phyloP scores from a whole-genome alignment of 1,284 basidiomycete genomes.

The Phlebopus sp. region DNA sequence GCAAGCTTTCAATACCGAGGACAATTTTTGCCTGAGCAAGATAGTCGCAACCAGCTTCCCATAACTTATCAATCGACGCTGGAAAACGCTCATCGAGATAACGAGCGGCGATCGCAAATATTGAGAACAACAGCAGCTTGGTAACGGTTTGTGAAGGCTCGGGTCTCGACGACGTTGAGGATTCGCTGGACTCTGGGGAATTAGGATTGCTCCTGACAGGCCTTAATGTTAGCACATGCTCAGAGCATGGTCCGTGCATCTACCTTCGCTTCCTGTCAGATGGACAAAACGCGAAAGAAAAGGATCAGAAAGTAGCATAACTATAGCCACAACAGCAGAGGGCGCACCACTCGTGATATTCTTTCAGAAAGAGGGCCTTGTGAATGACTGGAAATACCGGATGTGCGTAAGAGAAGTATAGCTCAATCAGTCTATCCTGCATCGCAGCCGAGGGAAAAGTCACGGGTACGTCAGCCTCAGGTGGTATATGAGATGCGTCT shows the following conservation, averaged over 20 bases:
- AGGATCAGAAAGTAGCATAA: constrained; percentile 3
- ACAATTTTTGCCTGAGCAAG: constrained; percentile 65
- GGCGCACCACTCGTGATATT: constrained; percentile 58
- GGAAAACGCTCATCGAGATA: constrained; percentile 54
- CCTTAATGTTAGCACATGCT: constrained; percentile 11
- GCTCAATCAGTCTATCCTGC: constrained; percentile 65
- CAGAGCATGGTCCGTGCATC: constrained; percentile 3
- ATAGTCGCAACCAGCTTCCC: constrained; percentile 71
- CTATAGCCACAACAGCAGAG: not conserved
- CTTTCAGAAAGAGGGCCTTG: constrained; percentile 65
- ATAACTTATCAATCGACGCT: constrained; percentile 55
- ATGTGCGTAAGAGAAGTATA: constrained; percentile 82
- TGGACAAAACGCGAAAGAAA: not conserved
- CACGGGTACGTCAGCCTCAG: constrained; percentile 46
- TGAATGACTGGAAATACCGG: constrained; percentile 76
- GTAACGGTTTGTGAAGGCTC: constrained; percentile 63
- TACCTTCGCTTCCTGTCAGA: constrained; percentile 36
- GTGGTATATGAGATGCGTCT: constrained; percentile 32
- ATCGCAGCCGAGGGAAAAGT: constrained; percentile 53
- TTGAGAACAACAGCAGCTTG: constrained; percentile 68
- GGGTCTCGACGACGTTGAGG: constrained; percentile 33
- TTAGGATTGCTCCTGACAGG: constrained; percentile 12
- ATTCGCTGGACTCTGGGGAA: constrained; percentile 10
- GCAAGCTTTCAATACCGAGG: constrained; percentile 47
- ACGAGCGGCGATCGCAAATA: constrained; percentile 76